Base-by-base conservation (phyloP, 2,329 filamentous ascomycete species). In the Botrytis cinerea region DNA sequence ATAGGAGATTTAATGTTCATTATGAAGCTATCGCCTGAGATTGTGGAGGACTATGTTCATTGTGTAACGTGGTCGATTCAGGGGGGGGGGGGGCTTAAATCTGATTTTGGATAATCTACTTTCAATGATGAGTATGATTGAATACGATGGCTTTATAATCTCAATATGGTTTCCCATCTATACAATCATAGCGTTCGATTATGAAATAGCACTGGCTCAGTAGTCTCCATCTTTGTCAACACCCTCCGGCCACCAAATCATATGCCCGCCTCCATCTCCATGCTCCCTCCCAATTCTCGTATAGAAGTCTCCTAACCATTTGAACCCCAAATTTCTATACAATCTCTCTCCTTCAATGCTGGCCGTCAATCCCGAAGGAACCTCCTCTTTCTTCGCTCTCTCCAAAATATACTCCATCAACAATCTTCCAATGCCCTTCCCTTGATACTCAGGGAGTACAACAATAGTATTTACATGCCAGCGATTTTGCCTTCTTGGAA, bases 251-350 rank as follows among this genome's bases (percentile, higher is more conserved):
- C 75, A 77, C 75, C 74, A 75, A 54, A 79, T 75, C 74, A 79
- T 77, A 71, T 77, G 73, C 9, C 77, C 78, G 45, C 77, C 77
- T 12, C 75, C 75, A 6, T 73, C 73, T n/a, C 59, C 59, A 46
- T 76, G 71, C 14, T 62, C 63, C 22, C 61, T 60, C 43, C 63
- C 61, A 16, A 73, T 25, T n/a, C 75, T 69, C 38, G 67, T 43
- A 22, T 57, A 74, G 48, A 77, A 79, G 35, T 76, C 73, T 6
- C 75, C 78, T 18, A 78, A 20, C 70, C 68, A 54, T 32, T 74
- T 73, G 72, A 80, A 79, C 0, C 79, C 78, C 43, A 80, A 20
- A n/a, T 75, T 80, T 16, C 75, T 63, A 74, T 80, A 79, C 62
- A 80, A 48, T 5, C 32, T 72, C 64, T 78, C 76, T 1, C 78